phyloP scores from a whole-genome alignment of 2,329 filamentous ascomycete genomes.

The Curvularia hawaiiensis region DNA sequence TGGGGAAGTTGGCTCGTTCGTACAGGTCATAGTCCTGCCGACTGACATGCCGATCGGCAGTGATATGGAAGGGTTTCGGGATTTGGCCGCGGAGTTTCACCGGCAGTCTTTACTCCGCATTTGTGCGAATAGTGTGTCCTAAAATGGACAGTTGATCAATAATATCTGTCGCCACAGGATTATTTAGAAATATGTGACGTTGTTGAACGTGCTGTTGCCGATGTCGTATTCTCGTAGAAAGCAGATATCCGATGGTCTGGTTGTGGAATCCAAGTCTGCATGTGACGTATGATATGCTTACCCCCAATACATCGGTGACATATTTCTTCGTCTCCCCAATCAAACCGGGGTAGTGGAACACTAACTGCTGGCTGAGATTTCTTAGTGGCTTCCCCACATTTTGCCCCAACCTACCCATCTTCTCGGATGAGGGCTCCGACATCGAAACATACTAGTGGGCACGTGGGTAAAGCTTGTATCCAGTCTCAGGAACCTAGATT shows the following conservation, averaged over 20 bases:
- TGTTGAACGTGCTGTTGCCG: background rate
- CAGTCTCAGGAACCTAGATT: background rate
- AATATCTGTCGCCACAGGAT: background rate
- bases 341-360: too few relatives aligned
- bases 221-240: background rate
- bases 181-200: background rate
- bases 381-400: background rate
- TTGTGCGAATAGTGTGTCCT: background rate
- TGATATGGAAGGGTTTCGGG: background rate
- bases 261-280: too few relatives aligned
- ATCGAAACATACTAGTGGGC: background rate
- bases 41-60: background rate
- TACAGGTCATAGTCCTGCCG: background rate
- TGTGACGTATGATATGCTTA: background rate
- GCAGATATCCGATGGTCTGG: too few relatives aligned
- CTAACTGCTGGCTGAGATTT: background rate
- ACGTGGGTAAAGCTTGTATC: background rate
- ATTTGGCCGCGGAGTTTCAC: background rate
- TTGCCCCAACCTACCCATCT: background rate
- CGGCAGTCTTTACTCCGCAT: background rate
- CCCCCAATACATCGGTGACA: too few relatives aligned
- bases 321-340: background rate
- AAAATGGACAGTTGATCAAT: background rate
- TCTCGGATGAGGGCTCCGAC: background rate
- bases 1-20: conserved; percentile 4